Percentiles rank a stretch among this genome's conserved stretches.
Evolutionary conservation across 2,329 filamentous ascomycete species (phyloP).

Genomic region (Penicillium sp.): DNA sequence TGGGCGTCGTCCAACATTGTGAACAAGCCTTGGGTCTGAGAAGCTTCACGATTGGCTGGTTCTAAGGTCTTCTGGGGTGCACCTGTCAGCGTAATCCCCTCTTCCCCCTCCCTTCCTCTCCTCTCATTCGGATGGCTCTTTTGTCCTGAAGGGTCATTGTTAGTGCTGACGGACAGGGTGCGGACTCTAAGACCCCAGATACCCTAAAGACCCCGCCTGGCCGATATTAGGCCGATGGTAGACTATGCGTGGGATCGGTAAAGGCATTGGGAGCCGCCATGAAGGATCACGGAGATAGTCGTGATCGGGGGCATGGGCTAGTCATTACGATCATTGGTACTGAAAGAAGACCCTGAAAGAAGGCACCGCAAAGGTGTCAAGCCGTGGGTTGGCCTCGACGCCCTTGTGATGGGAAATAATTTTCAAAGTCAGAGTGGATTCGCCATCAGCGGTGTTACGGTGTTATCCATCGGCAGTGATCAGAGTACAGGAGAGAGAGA

Average conservation of each 20-base stretch:
- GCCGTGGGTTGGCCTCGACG: neutral
- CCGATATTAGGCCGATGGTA: conserved; percentile 15
- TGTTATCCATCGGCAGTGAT: neutral
- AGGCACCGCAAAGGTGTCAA: no score
- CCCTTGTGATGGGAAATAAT: conserved; percentile 1
- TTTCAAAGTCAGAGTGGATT: neutral
- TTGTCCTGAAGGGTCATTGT: neutral
- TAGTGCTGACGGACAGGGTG: conserved; percentile 20
- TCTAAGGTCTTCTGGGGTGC: neutral
- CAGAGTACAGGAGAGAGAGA: neutral
- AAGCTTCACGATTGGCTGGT: conserved; percentile 7
- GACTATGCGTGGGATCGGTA: neutral
- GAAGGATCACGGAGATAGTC: neutral
- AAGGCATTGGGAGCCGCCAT: neutral
- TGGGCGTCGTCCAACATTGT: conserved; percentile 5
- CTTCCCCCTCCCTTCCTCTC: neutral
- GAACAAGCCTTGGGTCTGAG: conserved; percentile 14
- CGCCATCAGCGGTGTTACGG: neutral
- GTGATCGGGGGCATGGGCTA: neutral
- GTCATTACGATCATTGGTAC: neutral
- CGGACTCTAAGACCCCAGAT: conserved; percentile 2
- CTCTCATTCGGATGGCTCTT: neutral
- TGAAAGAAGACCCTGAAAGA: neutral
- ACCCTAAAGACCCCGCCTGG: conserved; percentile 2
- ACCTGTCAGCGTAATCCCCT: neutral